A percentile compares a stretch with the other conserved stretches of the same genome.
phyloP scores from a whole-genome alignment of 805 yeast genomes.

The Kregervanrija delftensis region DNA sequence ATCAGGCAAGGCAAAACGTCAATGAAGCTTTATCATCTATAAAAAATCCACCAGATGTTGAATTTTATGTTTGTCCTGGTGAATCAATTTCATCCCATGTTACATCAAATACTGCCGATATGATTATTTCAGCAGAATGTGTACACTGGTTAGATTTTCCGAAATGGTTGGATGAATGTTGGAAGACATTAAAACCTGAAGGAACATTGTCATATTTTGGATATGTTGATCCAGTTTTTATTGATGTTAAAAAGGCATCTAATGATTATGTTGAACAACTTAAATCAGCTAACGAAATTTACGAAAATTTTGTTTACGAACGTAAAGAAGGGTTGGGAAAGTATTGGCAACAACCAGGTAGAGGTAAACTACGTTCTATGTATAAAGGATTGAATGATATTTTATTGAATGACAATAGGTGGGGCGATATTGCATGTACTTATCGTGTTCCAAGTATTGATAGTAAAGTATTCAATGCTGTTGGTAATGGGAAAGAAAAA shows the following conservation, averaged over 20 bases:
- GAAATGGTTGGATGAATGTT: slow-evolving; percentile 24
- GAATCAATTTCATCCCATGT: slow-evolving; percentile 17
- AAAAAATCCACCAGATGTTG: slow-evolving; percentile 5
- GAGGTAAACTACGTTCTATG: slow-evolving; percentile 41
- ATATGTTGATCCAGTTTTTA: slow-evolving; percentile 62
- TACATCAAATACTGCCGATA: slow-evolving; percentile 35
- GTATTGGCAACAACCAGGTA: slow-evolving; percentile 85
- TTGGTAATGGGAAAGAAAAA: slow-evolving; percentile 8
- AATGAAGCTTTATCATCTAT: not conserved
- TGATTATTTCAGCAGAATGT: slow-evolving; percentile 77
- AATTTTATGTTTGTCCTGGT: slow-evolving; percentile 15
- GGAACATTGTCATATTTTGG: slow-evolving; percentile 68
- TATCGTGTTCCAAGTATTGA: slow-evolving; percentile 22
- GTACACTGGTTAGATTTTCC: slow-evolving; percentile 65
- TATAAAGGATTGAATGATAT: slow-evolving; percentile 34
- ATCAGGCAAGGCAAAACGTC: slow-evolving; percentile 29
- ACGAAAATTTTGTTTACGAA: slow-evolving; percentile 36
- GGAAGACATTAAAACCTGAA: slow-evolving; percentile 30
- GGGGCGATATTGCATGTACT: slow-evolving; percentile 24
- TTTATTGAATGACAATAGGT: slow-evolving; percentile 29
- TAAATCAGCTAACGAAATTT: slow-evolving; percentile 34
- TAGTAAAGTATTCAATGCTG: slow-evolving; percentile 6
- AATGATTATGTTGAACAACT: not conserved
- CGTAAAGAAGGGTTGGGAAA: slow-evolving; percentile 47
- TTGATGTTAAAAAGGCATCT: slow-evolving; percentile 41